phyloP scores from a whole-genome alignment of 202 grass and related monocot species.

The Saccharum hybrid region DNA sequence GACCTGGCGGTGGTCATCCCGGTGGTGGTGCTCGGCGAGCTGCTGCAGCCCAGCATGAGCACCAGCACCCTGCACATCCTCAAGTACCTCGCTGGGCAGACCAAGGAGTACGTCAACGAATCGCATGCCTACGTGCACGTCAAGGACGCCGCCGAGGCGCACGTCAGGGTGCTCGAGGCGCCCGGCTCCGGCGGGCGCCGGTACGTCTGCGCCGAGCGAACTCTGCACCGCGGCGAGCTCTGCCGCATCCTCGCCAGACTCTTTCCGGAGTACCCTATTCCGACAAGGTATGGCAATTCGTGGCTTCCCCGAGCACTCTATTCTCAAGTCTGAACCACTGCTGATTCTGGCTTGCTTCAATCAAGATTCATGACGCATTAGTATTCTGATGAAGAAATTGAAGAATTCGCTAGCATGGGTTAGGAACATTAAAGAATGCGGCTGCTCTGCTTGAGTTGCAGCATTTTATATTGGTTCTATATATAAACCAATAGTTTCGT shows the following conservation, averaged over 20 bases:
- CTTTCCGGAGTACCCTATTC: conserved; percentile 79
- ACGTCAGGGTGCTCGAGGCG: conserved; percentile 64
- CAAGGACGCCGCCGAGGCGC: conserved; percentile 79
- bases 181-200: conserved; percentile 53
- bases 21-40: conserved; percentile 66
- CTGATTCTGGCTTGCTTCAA: not conserved
- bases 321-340: not conserved
- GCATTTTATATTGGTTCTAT: too few species aligned
- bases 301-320: not conserved
- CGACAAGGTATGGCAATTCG: conserved; percentile 54
- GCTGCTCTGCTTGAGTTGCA: not conserved
- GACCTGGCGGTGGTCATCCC: conserved; percentile 75
- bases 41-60: conserved; percentile 72
- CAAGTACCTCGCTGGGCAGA: conserved; percentile 79
- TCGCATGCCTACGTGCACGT: conserved; percentile 87
- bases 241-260: conserved; percentile 65
- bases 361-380: not conserved
- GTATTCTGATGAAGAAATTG: not conserved
- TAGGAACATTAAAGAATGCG: not conserved
- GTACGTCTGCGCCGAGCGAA: conserved; percentile 78
- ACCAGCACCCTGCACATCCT: conserved; percentile 74
- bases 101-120: conserved; percentile 68
- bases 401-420: not conserved
- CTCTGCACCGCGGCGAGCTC: conserved; percentile 76
- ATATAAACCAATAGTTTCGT: too few species aligned